Conservation (phyloP, 2,329 filamentous ascomycete species). For the Periconia macrospinosa region DNA sequence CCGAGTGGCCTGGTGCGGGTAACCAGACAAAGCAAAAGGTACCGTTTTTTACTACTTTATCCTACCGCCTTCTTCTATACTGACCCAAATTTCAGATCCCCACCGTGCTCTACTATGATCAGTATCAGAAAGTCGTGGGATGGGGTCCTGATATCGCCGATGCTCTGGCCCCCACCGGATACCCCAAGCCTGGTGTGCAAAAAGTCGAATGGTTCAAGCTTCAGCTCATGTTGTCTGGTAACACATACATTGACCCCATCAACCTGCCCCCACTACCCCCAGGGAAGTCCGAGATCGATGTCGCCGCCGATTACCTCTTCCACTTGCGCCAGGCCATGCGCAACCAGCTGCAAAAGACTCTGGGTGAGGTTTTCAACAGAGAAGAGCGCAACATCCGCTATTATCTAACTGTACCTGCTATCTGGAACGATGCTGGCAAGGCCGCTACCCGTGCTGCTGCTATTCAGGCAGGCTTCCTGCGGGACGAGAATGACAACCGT, state of each 20-base stretch:
- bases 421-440: constrained; percentile 99
- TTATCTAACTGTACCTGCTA: constrained; percentile 97
- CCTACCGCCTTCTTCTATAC: constrained; percentile 1
- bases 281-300: constrained; percentile 98
- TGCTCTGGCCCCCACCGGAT: constrained; percentile 92
- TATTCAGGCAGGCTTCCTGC: constrained; percentile 93
- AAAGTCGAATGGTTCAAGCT: constrained; percentile 99
- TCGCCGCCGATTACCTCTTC: constrained; percentile 98
- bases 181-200: constrained; percentile 95
- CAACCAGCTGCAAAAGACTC: constrained; percentile 89
- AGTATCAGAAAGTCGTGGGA: constrained; percentile 99
- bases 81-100: constrained; percentile 69
- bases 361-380: constrained; percentile 96
- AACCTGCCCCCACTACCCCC: constrained; percentile 96
- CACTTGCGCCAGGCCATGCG: constrained; percentile 97
- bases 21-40: constrained; percentile 99
- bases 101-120: constrained; percentile 98
- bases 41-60: constrained; percentile 9
- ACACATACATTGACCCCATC: constrained; percentile 99
- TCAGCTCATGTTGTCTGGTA: constrained; percentile 96
- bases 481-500: constrained; percentile 96
- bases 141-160: constrained; percentile 99
- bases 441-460: constrained; percentile 93
- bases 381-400: constrained; percentile 98
- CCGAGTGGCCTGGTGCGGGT: constrained; percentile 96